Evolutionary conservation across 1,284 basidiomycete species (phyloP).

Genomic region (Moesziomyces globuligerus): DNA sequence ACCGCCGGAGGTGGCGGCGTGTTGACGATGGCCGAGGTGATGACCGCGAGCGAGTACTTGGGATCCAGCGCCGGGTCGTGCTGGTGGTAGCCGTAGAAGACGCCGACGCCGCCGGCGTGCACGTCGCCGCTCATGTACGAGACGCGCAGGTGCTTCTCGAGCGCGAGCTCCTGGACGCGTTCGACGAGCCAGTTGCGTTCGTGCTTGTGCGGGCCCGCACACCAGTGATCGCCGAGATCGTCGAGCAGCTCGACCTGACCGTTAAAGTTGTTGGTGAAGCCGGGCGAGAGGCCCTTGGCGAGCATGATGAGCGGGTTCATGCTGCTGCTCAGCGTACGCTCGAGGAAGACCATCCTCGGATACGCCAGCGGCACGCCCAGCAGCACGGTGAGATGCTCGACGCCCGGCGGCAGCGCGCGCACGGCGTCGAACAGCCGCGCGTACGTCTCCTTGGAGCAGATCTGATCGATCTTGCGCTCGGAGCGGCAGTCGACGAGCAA

Average conservation of each 20-base stretch:
- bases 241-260: conserved; percentile 67
- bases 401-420: conserved; percentile 51
- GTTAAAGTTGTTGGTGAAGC: conserved; percentile 66
- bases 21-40: conserved; percentile 65
- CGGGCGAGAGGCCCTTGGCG: conserved; percentile 54
- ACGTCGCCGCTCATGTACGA: conserved; percentile 65
- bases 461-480: conserved; percentile 63
- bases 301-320: conserved; percentile 63
- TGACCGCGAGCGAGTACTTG: conserved; percentile 63
- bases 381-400: conserved; percentile 64
- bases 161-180: conserved; percentile 68
- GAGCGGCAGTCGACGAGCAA: conserved; percentile 64
- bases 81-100: conserved; percentile 47
- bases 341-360: conserved; percentile 66
- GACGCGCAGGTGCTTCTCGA: conserved; percentile 58
- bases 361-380: conserved; percentile 67
- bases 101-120: conserved; percentile 58
- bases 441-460: conserved; percentile 60
- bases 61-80: conserved; percentile 59
- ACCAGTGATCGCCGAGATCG: conserved; percentile 79
- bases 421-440: conserved; percentile 54
- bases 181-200: conserved; percentile 91
- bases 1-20: conserved; percentile 79
- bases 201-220: conserved; percentile 72
- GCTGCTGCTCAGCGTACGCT: conserved; percentile 56